Conservation (phyloP, 345 rosid species). For the Viola odorata region DNA sequence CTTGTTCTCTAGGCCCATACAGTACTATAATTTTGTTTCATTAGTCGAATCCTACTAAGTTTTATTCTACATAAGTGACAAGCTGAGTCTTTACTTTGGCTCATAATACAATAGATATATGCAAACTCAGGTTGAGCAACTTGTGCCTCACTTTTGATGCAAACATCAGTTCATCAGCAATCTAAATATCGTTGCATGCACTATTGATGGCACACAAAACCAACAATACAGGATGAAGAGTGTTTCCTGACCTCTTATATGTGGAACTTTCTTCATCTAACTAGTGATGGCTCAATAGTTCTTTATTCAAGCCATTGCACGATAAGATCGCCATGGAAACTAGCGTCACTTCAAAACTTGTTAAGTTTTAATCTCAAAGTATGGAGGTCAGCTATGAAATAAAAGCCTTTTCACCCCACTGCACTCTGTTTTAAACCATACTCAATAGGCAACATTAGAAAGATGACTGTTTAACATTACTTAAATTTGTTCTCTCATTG, state of each 20-base stretch:
- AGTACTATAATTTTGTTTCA: not conserved
- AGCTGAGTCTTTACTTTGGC: slow-evolving; percentile 1
- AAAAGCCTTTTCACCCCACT: not conserved
- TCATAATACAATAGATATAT: no score
- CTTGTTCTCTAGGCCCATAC: not conserved
- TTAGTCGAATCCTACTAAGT: not conserved
- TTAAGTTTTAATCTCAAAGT: not conserved
- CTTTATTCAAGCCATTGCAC: not conserved
- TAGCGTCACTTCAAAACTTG: not conserved
- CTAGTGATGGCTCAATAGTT: not conserved
- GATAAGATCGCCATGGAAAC: not conserved
- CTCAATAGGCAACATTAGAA: not conserved
- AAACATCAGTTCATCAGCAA: no score
- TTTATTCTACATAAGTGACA: not conserved
- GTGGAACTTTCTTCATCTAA: not conserved
- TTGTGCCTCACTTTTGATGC: no score
- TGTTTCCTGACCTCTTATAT: not conserved
- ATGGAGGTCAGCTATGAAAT: not conserved
- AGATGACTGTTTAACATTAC: no score
- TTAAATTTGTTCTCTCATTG: no score
- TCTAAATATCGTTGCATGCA: slow-evolving; percentile 4
- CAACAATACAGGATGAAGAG: not conserved
- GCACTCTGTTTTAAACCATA: not conserved
- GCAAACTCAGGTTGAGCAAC: no score
- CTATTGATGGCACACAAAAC: slow-evolving; percentile 12